These are phyloP conservation scores for Coemansia asiatica DNA, from an alignment of 192 early-diverging fungal genomes.

Conservation along the genomic window DNA sequence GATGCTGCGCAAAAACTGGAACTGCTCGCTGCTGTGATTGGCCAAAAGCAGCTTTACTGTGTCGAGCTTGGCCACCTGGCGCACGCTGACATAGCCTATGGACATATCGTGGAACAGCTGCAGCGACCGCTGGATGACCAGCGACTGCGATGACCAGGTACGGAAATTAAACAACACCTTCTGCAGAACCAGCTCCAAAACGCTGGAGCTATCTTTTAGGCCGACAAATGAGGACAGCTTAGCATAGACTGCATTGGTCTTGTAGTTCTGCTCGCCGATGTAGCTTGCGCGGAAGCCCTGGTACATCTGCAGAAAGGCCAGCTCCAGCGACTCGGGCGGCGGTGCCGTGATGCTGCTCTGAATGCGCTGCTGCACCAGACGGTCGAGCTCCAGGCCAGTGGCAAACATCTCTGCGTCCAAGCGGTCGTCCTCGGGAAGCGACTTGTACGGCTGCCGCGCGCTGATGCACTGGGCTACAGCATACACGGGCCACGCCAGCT, in stretches of 20 bases:
- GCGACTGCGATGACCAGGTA: conserved; percentile 58
- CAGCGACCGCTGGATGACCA: conserved; percentile 64
- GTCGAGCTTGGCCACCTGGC: conserved; percentile 76
- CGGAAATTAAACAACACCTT: conserved; percentile 63
- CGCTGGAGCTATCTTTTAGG: conserved; percentile 59
- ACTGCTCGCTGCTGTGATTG: conserved; percentile 71
- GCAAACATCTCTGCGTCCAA: conserved; percentile 75
- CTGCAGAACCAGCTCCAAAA: conserved; percentile 41
- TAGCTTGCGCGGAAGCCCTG: conserved; percentile 77
- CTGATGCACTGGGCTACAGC: conserved; percentile 68
- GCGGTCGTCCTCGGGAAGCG: conserved; percentile 75
- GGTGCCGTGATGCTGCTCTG: conserved; percentile 52
- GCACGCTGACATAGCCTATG: conserved; percentile 72
- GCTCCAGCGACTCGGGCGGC: conserved; percentile 67
- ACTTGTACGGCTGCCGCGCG: conserved; percentile 71
- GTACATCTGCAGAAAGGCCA: conserved; percentile 80
- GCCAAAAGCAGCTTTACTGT: conserved; percentile 64
- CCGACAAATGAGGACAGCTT: conserved; percentile 67
- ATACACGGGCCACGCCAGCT: conserved; percentile 82
- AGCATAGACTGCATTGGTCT: conserved; percentile 65
- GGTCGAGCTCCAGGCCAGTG: conserved; percentile 68
- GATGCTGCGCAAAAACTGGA: conserved; percentile 67
- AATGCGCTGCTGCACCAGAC: conserved; percentile 64
- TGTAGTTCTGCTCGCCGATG: conserved; percentile 68
- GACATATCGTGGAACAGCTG: conserved; percentile 77